phyloP scores from a whole-genome alignment of 768 basidiomycete genomes.

The Mycena chlorophos region DNA sequence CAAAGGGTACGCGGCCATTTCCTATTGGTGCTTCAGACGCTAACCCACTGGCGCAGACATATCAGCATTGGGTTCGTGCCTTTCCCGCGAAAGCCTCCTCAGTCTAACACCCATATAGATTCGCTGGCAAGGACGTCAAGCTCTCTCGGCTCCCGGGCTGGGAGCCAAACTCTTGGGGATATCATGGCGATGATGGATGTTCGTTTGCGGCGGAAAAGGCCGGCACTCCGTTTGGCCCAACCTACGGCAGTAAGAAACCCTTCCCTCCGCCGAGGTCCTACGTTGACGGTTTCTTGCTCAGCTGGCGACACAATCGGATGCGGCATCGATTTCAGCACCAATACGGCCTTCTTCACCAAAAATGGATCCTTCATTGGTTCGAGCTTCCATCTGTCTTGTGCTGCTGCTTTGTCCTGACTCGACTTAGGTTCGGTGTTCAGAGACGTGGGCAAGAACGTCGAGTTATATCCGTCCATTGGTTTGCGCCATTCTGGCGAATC shows the following conservation, averaged over 20 bases:
- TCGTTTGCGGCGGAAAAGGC: slow-evolving; percentile 73
- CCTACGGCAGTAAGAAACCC: slow-evolving; percentile 82
- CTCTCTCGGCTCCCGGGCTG: slow-evolving; percentile 81
- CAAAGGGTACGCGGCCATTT: slow-evolving; percentile 60
- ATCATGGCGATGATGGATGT: slow-evolving; percentile 87
- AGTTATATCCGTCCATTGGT: slow-evolving; percentile 86
- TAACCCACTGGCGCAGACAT: slow-evolving; percentile 48
- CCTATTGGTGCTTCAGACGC: slow-evolving; percentile 5
- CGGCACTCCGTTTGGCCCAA: slow-evolving; percentile 73
- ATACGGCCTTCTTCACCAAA: slow-evolving; percentile 86
- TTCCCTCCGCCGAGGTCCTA: slow-evolving; percentile 15
- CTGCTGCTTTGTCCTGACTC: slow-evolving; percentile 7
- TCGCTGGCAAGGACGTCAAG: slow-evolving; percentile 64
- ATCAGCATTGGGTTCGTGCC: slow-evolving; percentile 74
- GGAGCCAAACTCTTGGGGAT: slow-evolving; percentile 87
- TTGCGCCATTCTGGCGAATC: slow-evolving; percentile 78
- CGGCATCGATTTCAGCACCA: slow-evolving; percentile 84
- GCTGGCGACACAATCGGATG: slow-evolving; percentile 90
- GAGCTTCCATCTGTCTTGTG: slow-evolving; percentile 1
- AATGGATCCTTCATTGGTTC: slow-evolving; percentile 74
- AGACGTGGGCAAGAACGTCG: slow-evolving; percentile 61
- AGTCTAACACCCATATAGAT: slow-evolving; percentile 41
- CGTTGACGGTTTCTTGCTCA: slow-evolving; percentile 31
- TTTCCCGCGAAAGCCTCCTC: background rate
- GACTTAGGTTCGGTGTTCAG: slow-evolving; percentile 68